Evolutionary conservation across 2,329 filamentous ascomycete genomes (phyloP).

Genomic region (Amphichorda felina): DNA sequence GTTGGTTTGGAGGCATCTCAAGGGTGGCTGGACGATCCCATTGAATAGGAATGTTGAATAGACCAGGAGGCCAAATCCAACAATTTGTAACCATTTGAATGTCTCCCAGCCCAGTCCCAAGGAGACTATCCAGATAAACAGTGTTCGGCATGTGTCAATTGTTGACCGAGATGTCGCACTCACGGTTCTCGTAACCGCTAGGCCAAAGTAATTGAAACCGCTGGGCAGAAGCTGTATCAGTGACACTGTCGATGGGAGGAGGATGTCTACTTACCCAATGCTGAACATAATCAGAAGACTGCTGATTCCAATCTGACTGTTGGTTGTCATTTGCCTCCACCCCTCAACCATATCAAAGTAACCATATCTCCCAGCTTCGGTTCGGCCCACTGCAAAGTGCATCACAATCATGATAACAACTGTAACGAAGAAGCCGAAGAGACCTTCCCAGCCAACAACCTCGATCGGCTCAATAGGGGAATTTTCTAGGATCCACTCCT

Average conservation of each 20-base stretch:
- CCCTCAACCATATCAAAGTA: slow-evolving; percentile 88
- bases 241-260: neutral
- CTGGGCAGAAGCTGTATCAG: slow-evolving; percentile 33
- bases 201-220: slow-evolving; percentile 97
- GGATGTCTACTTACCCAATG: slow-evolving; percentile 56
- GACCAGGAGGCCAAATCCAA: slow-evolving; percentile 78
- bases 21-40: slow-evolving; percentile 75
- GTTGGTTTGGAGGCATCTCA: slow-evolving; percentile 51
- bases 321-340: slow-evolving; percentile 65
- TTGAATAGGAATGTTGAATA: slow-evolving; percentile 98
- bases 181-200: slow-evolving; percentile 81
- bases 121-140: slow-evolving; percentile 97
- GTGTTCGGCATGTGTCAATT: slow-evolving; percentile 91
- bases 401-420: slow-evolving; percentile 67
- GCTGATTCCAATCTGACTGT: slow-evolving; percentile 59
- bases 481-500: slow-evolving; percentile 76
- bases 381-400: slow-evolving; percentile 66
- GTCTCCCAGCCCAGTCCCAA: slow-evolving; percentile 90
- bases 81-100: slow-evolving; percentile 94
- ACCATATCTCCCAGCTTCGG: slow-evolving; percentile 60
- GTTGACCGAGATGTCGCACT: slow-evolving; percentile 90
- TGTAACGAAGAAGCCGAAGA: slow-evolving; percentile 81
- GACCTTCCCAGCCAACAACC: slow-evolving; percentile 91
- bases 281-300: slow-evolving; percentile 93
- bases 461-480: slow-evolving; percentile 63